Evolutionary conservation across 495 filamentous ascomycete genomes (phyloP), one percentile per base, ranked within the genome.

Genomic region (Penicillium paxilli): DNA sequence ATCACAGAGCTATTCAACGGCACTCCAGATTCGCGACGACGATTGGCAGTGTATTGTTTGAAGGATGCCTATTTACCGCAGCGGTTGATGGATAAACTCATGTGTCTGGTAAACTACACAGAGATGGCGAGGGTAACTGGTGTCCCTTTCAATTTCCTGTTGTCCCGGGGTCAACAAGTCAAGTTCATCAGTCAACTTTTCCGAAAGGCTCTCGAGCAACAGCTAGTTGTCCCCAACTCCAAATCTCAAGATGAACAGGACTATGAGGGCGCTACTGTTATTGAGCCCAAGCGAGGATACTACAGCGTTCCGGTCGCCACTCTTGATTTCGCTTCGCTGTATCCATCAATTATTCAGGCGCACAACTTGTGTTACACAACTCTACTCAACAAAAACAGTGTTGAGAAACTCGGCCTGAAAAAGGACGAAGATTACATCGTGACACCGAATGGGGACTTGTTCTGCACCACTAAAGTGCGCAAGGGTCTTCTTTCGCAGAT

Each of bases 91-190:
- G 94, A 99, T 69, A 99, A 99, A 63, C 78, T 99, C 25, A 97
- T 95, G 70, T 97, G 94, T 69, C 79, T 99, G 23, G 87, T 96
- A 65, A 99, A 99, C 68, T 97, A 97, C 63, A 98, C 94, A 0
- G 94, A 99, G 70, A 99, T 99, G 94, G 94, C 94, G 35, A 94
- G 94, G 82, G 94, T 99, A 65, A 99, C 94, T 16, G 94, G 94
- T 55, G 92, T 99, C 1, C 95, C 94, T 1, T 99, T 98, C 79
- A 96, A 95, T 63, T 97, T 87, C 63, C 82, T 99, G 17, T 82
- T 99, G 4, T 81, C 95, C 22, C 84, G 90, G 66, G 94, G 94
- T 41, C 94, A 99, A 65, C 94, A 99, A 68, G 88, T 98, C 63
- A 96, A 96, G 64, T 98, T 99, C 74, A 81, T 99, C 70, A 96